Evolutionary conservation across 345 rosid species (phyloP).

Genomic region (Aquilaria malaccensis): DNA sequence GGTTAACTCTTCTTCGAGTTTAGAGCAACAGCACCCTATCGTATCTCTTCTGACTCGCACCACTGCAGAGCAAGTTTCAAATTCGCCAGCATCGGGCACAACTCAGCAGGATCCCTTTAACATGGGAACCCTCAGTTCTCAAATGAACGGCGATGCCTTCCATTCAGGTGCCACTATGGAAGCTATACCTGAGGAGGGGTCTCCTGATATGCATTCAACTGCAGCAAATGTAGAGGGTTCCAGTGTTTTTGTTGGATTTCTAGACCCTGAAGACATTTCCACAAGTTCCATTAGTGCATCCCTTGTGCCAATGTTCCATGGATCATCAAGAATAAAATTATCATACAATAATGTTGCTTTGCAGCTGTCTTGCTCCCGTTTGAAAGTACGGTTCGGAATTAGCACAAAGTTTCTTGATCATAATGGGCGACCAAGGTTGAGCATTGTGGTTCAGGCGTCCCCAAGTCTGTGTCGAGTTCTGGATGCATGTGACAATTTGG

Average conservation of each 20-base stretch:
- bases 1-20: slow-evolving; percentile 25
- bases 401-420: slow-evolving; percentile 42
- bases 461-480: slow-evolving; percentile 48
- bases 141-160: slow-evolving; percentile 30
- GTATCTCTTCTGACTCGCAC: slow-evolving; percentile 27
- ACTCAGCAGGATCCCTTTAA: slow-evolving; percentile 42
- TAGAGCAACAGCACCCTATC: slow-evolving; percentile 34
- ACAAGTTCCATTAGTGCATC: slow-evolving; percentile 38
- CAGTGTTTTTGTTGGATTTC: slow-evolving; percentile 36
- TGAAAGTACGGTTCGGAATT: slow-evolving; percentile 64
- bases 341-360: slow-evolving; percentile 33
- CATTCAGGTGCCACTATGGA: slow-evolving; percentile 47
- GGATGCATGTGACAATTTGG: slow-evolving; percentile 51
- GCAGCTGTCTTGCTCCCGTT: slow-evolving; percentile 46
- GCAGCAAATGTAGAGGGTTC: slow-evolving; percentile 30
- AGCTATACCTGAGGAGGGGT: slow-evolving; percentile 31
- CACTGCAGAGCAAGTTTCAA: slow-evolving; percentile 19
- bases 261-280: slow-evolving; percentile 47
- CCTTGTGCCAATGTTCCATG: slow-evolving; percentile 40
- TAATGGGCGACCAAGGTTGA: slow-evolving; percentile 55
- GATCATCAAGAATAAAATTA: slow-evolving; percentile 42
- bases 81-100: slow-evolving; percentile 18
- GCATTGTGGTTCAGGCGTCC: slow-evolving; percentile 56
- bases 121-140: slow-evolving; percentile 39
- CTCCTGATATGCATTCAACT: slow-evolving; percentile 21